Conservation (phyloP, 139 green algal genomes). For the Coelastrella sp. region DNA sequence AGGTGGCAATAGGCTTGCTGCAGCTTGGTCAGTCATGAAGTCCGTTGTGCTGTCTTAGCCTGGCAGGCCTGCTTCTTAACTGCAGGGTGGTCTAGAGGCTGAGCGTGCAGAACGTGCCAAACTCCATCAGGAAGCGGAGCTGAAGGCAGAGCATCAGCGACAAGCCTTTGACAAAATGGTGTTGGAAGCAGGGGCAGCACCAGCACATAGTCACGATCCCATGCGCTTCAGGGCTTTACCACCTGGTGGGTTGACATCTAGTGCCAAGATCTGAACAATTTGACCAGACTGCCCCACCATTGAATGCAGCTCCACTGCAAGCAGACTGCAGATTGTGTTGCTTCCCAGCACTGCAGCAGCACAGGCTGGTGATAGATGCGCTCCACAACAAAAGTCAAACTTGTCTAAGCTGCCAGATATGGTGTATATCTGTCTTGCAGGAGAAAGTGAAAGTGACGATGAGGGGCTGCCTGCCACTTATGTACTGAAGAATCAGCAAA, state of each 20-base stretch:
- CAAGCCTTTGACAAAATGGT: slow-evolving; percentile 79
- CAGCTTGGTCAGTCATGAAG: neutral
- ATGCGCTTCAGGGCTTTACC: slow-evolving; percentile 76
- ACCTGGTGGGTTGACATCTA: slow-evolving; percentile 49
- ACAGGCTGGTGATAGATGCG: too few species aligned
- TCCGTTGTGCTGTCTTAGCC: too few species aligned
- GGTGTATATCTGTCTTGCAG: too few species aligned
- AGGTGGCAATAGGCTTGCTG: neutral
- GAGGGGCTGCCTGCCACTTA: slow-evolving; percentile 62
- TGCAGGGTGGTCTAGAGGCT: slow-evolving; percentile 53
- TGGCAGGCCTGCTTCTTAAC: neutral
- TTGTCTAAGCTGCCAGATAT: too few species aligned
- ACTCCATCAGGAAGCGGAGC: slow-evolving; percentile 60
- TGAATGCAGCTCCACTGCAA: too few species aligned
- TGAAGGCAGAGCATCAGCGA: slow-evolving; percentile 56
- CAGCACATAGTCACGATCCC: slow-evolving; percentile 60
- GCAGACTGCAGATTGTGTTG: too few species aligned
- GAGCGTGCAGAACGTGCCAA: slow-evolving; percentile 53
- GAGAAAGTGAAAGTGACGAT: slow-evolving; percentile 75
- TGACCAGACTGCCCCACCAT: too few species aligned
- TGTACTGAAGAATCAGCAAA: slow-evolving; percentile 36
- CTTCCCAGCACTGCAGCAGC: too few species aligned
- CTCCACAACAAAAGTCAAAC: too few species aligned
- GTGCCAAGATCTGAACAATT: too few species aligned
- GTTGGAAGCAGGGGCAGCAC: slow-evolving; percentile 54